Percentiles rank a stretch among this genome's conserved stretches.
These are phyloP conservation scores for Mycena citricolor DNA, from an alignment of 1,284 basidiomycete species.

Conservation along the genomic window DNA sequence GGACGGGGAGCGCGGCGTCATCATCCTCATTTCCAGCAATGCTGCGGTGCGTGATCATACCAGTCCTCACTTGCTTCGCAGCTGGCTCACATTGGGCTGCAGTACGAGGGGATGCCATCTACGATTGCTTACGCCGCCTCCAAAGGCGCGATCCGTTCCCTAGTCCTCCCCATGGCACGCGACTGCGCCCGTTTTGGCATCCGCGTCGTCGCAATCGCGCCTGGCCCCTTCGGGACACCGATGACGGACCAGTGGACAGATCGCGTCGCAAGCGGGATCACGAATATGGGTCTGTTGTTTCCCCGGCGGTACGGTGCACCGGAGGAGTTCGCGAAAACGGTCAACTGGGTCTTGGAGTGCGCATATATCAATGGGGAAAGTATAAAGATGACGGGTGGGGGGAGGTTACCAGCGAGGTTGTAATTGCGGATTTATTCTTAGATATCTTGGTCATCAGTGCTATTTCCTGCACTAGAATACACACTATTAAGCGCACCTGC, in stretches of 20 bases:
- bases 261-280: slow-evolving; percentile 38
- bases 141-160: slow-evolving; percentile 52
- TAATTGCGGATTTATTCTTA: slow-evolving; percentile 1
- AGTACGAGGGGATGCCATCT: slow-evolving; percentile 50
- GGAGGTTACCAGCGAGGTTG: slow-evolving; percentile 9
- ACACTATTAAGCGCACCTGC: too few relatives aligned
- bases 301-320: slow-evolving; percentile 47
- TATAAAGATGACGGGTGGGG: slow-evolving; percentile 47
- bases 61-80: background rate
- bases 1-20: slow-evolving; percentile 54
- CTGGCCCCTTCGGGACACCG: slow-evolving; percentile 47
- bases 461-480: too few relatives aligned
- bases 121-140: slow-evolving; percentile 53
- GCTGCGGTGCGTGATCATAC: slow-evolving; percentile 46
- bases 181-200: slow-evolving; percentile 51
- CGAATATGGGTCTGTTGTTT: slow-evolving; percentile 40
- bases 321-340: slow-evolving; percentile 51
- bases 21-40: slow-evolving; percentile 53
- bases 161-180: slow-evolving; percentile 55
- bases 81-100: background rate
- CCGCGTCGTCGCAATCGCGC: slow-evolving; percentile 55
- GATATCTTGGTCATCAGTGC: too few relatives aligned
- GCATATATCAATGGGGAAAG: slow-evolving; percentile 57
- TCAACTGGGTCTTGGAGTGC: slow-evolving; percentile 51
- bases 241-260: slow-evolving; percentile 42